Base-by-base conservation (phyloP, 768 basidiomycete genomes). In the Omphalotus guepiniiformis region DNA sequence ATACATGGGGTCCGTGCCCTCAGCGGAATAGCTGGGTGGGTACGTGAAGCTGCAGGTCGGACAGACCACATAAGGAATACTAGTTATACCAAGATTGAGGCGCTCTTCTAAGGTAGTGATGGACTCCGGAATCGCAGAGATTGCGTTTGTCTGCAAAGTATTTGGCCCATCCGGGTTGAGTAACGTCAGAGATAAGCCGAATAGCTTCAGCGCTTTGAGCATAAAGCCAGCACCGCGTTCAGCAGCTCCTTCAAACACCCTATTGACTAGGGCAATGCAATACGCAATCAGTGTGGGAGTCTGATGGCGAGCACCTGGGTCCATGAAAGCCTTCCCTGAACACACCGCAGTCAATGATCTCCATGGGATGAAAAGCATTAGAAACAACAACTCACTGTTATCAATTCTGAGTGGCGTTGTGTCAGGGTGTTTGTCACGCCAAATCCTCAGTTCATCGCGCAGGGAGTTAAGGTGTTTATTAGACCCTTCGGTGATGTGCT, bases 51-150 rank as follows among this genome's bases (percentile, higher is more conserved):
- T 35, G 34, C 43, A 45, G 7, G 15, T 45, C 22, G 43, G 43
- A 25, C 43, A 45, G 12, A 45, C 29, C 16, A 32, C 43, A 22
- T 45, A 45, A 22, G 34, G 43, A 8, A 45, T 22, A 22, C 43
- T 12, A 5, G 30, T 16, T 5, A 45, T 22, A 21, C 27, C 43
- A n/a, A 45, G 43, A 35, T 45, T 45, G 34, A 45, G 27, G 15
- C 27, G 19, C 34, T 13, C 13, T 19, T 45, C 43, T 23, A 45
- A 18, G 13, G 15, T 8, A 22, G 16, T 21, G 19, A 45, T 35
- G 4, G 43, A 34, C 22, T 45, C 43, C 6, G 43, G 43, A 18
- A 45, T 45, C 4, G 9, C 29, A 25, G 43, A 16, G 21, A 45
- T 27, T 4, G 32, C 43, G 4, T 11, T 21, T 21, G 30, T 21